phyloP scores from a whole-genome alignment of 2,329 filamentous ascomycete genomes.

The Botrytis squamosa region DNA sequence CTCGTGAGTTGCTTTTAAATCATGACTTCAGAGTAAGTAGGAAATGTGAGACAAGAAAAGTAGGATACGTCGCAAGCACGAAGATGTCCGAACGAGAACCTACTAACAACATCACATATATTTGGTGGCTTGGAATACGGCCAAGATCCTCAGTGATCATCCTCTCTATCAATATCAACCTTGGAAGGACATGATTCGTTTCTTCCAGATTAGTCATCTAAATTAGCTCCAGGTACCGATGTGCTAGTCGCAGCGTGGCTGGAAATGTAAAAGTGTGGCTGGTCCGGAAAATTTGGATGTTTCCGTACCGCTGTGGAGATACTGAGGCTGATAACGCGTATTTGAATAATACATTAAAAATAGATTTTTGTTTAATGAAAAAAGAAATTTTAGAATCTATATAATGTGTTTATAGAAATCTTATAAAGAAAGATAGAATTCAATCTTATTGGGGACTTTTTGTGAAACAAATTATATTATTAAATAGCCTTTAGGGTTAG shows the following conservation, averaged over 20 bases:
- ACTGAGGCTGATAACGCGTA: too few relatives aligned
- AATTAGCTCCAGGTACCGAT: background rate
- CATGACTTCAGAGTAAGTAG: background rate
- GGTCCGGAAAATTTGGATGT: background rate
- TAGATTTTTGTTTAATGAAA: too few relatives aligned
- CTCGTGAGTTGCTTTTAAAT: background rate
- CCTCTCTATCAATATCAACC: background rate
- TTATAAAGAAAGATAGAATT: too few relatives aligned
- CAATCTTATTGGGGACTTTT: too few relatives aligned
- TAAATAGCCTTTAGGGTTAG: too few relatives aligned
- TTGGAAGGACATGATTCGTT: conserved; percentile 14
- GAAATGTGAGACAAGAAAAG: background rate
- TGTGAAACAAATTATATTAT: too few relatives aligned
- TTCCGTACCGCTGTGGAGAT: background rate
- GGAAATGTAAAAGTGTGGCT: background rate
- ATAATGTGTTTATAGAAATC: too few relatives aligned
- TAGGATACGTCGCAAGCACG: background rate
- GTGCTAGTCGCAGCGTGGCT: background rate
- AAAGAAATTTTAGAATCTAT: too few relatives aligned
- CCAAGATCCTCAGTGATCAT: conserved; percentile 1
- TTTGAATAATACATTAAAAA: too few relatives aligned
- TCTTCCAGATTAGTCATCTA: background rate
- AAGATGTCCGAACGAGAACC: background rate
- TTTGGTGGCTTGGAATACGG: conserved; percentile 11
- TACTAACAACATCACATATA: conserved; percentile 2